Conservation (phyloP, 2,329 filamentous ascomycete genomes). For the Fusarium phyllophilum region DNA sequence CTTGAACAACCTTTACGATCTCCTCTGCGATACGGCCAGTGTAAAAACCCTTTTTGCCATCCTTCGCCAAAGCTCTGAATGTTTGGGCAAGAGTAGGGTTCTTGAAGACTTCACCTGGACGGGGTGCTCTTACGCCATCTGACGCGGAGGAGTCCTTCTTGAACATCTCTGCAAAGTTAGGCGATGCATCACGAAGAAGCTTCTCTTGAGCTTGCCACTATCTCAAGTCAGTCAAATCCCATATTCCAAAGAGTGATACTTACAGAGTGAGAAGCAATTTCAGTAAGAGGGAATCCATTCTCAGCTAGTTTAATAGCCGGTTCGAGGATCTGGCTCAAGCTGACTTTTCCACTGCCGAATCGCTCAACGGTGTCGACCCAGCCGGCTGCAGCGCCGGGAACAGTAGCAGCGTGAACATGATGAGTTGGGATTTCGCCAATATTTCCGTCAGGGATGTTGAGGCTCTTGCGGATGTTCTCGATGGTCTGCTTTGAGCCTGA, state of each 20-base stretch:
- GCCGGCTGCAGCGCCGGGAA: conserved; percentile 89
- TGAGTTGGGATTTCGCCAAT: conserved; percentile 73
- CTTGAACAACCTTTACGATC: conserved; percentile 79
- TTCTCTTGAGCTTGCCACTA: conserved; percentile 79
- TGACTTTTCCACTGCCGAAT: conserved; percentile 89
- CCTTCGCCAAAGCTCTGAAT: conserved; percentile 78
- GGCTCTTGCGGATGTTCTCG: conserved; percentile 73
- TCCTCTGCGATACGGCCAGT: conserved; percentile 83
- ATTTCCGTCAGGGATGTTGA: conserved; percentile 71
- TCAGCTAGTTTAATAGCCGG: conserved; percentile 90
- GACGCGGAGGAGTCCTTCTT: conserved; percentile 76
- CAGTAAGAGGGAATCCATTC: conserved; percentile 88
- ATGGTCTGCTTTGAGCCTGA: conserved; percentile 75
- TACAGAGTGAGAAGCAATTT: conserved; percentile 76
- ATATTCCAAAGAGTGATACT: conserved; percentile 46
- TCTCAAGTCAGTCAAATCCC: neutral
- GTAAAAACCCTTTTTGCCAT: conserved; percentile 94
- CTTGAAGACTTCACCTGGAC: conserved; percentile 86
- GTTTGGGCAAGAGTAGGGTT: conserved; percentile 84
- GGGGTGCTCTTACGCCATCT: conserved; percentile 78
- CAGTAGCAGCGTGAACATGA: conserved; percentile 84
- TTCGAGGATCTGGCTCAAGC: conserved; percentile 77
- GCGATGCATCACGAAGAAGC: conserved; percentile 76
- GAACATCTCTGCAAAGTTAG: conserved; percentile 88
- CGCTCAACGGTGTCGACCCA: conserved; percentile 91